phyloP scores from a whole-genome alignment of 768 basidiomycete species.

The Clitopilus passeckerianus region DNA sequence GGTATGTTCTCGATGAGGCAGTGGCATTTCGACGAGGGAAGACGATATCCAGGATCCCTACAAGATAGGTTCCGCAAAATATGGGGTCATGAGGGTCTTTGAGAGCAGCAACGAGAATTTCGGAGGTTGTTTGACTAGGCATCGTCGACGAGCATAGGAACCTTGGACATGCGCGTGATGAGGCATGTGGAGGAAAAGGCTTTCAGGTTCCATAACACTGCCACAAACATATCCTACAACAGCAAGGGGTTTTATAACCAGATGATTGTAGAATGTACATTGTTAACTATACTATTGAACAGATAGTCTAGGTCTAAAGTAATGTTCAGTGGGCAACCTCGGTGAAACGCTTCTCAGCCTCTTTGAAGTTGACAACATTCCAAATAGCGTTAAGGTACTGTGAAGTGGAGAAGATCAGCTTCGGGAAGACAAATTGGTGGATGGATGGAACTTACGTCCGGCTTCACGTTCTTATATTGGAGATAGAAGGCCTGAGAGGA shows the following conservation, averaged over 20 bases:
- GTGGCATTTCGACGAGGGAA: background rate
- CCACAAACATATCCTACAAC: background rate
- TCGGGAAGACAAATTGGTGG: background rate
- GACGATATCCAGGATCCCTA: background rate
- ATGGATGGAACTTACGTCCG: conserved; percentile 56
- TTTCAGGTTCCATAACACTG: background rate
- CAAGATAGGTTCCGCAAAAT: conserved; percentile 2
- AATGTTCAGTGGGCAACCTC: conserved; percentile 25
- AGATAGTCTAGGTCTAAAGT: no score
- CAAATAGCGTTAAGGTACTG: conserved; percentile 95
- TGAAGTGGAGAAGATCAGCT: conserved; percentile 1
- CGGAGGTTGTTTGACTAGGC: background rate
- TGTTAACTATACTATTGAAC: background rate
- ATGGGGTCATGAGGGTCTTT: conserved; percentile 4
- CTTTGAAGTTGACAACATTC: conserved; percentile 94
- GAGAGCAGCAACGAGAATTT: conserved; percentile 3
- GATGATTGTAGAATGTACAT: background rate
- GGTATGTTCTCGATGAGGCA: background rate
- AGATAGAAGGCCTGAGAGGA: conserved; percentile 11
- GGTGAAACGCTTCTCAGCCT: conserved; percentile 64
- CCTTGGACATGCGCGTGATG: background rate
- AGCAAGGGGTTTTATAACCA: background rate
- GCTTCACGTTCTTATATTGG: conserved; percentile 90
- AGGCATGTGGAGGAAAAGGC: no score
- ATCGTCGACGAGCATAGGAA: background rate